A percentile compares a stretch with the other conserved stretches of the same genome.
phyloP scores from a whole-genome alignment of 805 yeast genomes.

The Ogataea glucozyma region DNA sequence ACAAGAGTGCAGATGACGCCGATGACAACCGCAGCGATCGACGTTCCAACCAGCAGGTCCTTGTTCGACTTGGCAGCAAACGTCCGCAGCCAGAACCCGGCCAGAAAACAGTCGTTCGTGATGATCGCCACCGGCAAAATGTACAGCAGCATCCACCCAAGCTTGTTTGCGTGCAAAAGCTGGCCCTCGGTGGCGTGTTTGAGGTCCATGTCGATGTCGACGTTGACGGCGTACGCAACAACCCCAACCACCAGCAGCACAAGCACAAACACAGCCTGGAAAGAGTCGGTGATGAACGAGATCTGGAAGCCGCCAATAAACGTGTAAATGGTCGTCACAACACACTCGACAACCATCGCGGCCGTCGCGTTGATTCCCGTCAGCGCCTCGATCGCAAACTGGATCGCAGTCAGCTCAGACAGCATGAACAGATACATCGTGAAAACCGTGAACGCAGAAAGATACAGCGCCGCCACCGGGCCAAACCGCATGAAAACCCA shows the following conservation, averaged over 20 bases:
- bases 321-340: slow-evolving; percentile 84
- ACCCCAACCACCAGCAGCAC: slow-evolving; percentile 67
- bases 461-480: slow-evolving; percentile 63
- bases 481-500: slow-evolving; percentile 92
- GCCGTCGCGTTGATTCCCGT: slow-evolving; percentile 81
- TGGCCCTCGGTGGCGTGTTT: slow-evolving; percentile 65
- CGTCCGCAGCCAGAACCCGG: slow-evolving; percentile 94
- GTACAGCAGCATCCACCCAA: slow-evolving; percentile 89
- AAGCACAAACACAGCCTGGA: slow-evolving; percentile 77
- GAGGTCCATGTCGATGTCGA: slow-evolving; percentile 59
- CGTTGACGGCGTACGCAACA: slow-evolving; percentile 75
- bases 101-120: slow-evolving; percentile 85
- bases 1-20: slow-evolving; percentile 65
- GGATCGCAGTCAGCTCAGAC: slow-evolving; percentile 80
- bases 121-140: slow-evolving; percentile 83
- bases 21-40: slow-evolving; percentile 69
- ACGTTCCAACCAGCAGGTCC: slow-evolving; percentile 74
- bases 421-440: slow-evolving; percentile 87
- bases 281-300: slow-evolving; percentile 82
- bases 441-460: slow-evolving; percentile 78
- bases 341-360: slow-evolving; percentile 80
- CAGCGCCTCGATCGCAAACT: slow-evolving; percentile 71
- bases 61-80: slow-evolving; percentile 81
- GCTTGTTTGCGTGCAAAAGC: slow-evolving; percentile 60
- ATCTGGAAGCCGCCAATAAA: slow-evolving; percentile 87